phyloP scores from a whole-genome alignment of 768 basidiomycete genomes.

The Calocera cornea region DNA sequence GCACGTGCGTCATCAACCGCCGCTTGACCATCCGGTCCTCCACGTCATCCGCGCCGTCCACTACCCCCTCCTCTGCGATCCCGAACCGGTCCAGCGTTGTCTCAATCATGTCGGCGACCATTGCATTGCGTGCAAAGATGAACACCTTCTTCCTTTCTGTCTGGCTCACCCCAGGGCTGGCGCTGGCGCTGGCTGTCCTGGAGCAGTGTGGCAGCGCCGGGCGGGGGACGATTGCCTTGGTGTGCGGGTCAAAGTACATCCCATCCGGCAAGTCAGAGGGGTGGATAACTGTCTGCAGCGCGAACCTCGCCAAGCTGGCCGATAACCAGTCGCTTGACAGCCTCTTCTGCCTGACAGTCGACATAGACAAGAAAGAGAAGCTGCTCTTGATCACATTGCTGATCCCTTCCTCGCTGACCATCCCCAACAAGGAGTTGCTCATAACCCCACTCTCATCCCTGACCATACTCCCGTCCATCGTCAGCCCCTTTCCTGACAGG shows the following conservation, averaged over 20 bases:
- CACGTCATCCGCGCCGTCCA: conserved; percentile 95
- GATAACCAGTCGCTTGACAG: conserved; percentile 32
- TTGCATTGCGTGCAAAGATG: conserved; percentile 85
- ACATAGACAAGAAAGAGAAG: not conserved
- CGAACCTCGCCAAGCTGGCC: conserved; percentile 73
- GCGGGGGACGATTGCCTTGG: conserved; percentile 88
- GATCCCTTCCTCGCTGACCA: not conserved
- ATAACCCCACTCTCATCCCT: conserved; percentile 9
- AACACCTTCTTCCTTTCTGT: conserved; percentile 67
- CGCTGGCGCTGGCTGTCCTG: conserved; percentile 28
- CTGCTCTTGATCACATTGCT: not conserved
- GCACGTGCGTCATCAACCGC: conserved; percentile 58
- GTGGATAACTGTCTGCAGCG: conserved; percentile 74
- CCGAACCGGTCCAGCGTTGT: conserved; percentile 85
- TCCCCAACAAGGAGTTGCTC: conserved; percentile 1
- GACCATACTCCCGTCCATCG: not conserved
- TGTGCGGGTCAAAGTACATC: conserved; percentile 84
- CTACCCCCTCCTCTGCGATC: conserved; percentile 86
- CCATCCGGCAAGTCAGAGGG: conserved; percentile 87
- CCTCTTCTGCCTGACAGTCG: not conserved
- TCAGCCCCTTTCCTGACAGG: not conserved
- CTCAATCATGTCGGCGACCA: conserved; percentile 93
- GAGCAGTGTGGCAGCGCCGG: conserved; percentile 49
- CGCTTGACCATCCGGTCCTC: conserved; percentile 84
- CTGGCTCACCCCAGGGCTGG: conserved; percentile 43